phyloP scores from a whole-genome alignment of 2,329 filamentous ascomycete species.

The Xylariaceae sp. region DNA sequence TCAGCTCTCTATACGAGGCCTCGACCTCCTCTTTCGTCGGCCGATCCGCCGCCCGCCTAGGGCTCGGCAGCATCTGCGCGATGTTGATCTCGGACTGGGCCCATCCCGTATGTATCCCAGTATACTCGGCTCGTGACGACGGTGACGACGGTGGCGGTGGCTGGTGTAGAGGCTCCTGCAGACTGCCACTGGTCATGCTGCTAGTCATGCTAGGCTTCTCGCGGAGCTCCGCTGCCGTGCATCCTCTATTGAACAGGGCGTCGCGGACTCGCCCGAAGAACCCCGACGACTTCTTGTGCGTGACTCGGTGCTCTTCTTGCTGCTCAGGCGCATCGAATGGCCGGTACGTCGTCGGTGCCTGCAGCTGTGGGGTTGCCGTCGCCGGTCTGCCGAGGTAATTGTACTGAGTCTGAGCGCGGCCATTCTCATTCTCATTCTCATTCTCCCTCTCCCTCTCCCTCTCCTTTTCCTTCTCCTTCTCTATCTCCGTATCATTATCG shows the following conservation, averaged over 20 bases:
- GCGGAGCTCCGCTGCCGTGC: conserved; percentile 19
- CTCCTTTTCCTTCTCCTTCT: no score
- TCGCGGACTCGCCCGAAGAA: conserved; percentile 32
- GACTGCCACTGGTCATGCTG: conserved; percentile 13
- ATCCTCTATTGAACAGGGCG: conserved; percentile 22
- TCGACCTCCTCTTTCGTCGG: conserved; percentile 47
- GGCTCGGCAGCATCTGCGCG: conserved; percentile 18
- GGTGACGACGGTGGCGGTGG: conserved; percentile 3
- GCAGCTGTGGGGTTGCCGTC: conserved; percentile 22
- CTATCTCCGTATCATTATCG: not conserved
- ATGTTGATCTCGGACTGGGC: conserved; percentile 26
- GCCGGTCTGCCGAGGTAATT: conserved; percentile 22
- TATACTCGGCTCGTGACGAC: conserved; percentile 18
- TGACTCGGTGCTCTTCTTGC: conserved; percentile 8
- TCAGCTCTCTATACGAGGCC: conserved; percentile 51
- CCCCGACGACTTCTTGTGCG: conserved; percentile 28
- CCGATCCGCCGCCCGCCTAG: conserved; percentile 20
- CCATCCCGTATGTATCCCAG: conserved; percentile 15
- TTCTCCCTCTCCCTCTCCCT: no score
- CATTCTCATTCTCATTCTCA: no score
- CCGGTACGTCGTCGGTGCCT: conserved; percentile 7
- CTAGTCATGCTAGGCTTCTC: conserved; percentile 24
- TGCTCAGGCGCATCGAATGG: not conserved
- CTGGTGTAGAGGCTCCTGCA: conserved; percentile 25
- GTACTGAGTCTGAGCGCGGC: conserved; percentile 3